phyloP scores from a whole-genome alignment of 768 basidiomycete genomes.

The Cystofilobasidium macerans region DNA sequence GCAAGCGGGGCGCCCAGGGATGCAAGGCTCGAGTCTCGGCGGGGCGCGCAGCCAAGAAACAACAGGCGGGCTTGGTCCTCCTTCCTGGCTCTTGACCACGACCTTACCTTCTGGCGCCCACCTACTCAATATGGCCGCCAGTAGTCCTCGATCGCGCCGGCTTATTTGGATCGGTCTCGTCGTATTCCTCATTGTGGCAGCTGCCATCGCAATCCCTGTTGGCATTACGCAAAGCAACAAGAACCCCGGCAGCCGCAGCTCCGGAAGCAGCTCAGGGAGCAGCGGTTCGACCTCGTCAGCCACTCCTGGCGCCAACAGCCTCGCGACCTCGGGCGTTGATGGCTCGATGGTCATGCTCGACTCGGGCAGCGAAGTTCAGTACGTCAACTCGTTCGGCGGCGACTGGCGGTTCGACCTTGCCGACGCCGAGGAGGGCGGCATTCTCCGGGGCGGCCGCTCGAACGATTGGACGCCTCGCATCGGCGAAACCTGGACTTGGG shows the following conservation, averaged over 20 bases:
- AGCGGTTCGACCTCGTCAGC: constrained; percentile 27
- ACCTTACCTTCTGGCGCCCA: too few relatives aligned
- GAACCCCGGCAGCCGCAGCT: background rate
- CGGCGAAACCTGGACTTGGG: constrained; percentile 71
- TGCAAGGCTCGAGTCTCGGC: too few relatives aligned
- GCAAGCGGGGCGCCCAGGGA: too few relatives aligned
- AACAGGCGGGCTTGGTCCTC: too few relatives aligned
- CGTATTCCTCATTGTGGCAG: background rate
- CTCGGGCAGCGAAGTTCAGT: constrained; percentile 69
- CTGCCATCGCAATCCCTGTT: constrained; percentile 49
- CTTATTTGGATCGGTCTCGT: background rate
- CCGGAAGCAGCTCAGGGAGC: background rate
- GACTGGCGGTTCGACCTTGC: constrained; percentile 77
- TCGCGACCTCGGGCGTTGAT: constrained; percentile 48
- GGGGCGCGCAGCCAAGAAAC: too few relatives aligned
- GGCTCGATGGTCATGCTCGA: constrained; percentile 67
- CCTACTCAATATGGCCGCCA: background rate
- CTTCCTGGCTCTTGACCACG: too few relatives aligned
- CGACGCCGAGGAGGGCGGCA: constrained; percentile 49
- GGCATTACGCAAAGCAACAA: constrained; percentile 40
- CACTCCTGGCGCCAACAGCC: constrained; percentile 28
- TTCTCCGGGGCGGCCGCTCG: background rate
- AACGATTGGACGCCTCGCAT: constrained; percentile 61
- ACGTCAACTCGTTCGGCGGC: constrained; percentile 73
- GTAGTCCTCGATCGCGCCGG: background rate